Evolutionary conservation across 164 flowering plant genomes (phyloP).

Genomic region (Litsea cubeba): DNA sequence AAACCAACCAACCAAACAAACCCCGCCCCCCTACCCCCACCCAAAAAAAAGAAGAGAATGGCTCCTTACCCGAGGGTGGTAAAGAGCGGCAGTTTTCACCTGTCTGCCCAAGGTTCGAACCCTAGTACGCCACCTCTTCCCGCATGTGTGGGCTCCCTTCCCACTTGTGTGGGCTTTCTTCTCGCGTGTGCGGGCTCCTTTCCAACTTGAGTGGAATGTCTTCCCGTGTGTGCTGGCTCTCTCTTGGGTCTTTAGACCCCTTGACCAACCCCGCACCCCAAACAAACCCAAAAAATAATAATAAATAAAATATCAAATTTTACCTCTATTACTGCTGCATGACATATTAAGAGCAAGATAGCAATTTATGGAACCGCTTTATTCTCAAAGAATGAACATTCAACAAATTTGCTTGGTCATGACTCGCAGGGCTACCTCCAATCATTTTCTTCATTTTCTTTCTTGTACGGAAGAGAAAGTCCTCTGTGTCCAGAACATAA

Average conservation of each 20-base stretch:
- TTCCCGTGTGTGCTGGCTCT: background rate
- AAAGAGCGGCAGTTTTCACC: too few species aligned
- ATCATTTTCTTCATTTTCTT: slow-evolving; percentile 25
- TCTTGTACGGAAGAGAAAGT: slow-evolving; percentile 53
- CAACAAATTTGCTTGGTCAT: slow-evolving; percentile 25
- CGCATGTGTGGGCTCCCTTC: too few species aligned
- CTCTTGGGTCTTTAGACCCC: too few species aligned
- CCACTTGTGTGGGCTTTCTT: too few species aligned
- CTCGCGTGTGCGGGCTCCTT: too few species aligned
- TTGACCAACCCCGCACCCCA: background rate
- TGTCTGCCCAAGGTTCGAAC: too few species aligned
- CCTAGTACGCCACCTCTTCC: too few species aligned
- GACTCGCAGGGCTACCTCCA: slow-evolving; percentile 16
- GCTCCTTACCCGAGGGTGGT: too few species aligned
- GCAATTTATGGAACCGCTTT: slow-evolving; percentile 40
- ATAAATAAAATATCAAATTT: background rate
- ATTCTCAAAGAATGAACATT: slow-evolving; percentile 27
- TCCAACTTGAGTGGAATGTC: background rate
- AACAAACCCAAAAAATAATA: background rate
- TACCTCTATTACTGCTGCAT: background rate
- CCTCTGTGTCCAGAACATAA: slow-evolving; percentile 89
- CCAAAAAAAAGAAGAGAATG: too few species aligned
- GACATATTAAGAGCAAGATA: slow-evolving; percentile 27
- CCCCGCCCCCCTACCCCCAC: too few species aligned
- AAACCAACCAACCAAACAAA: too few species aligned